Percentiles rank a stretch among this genome's conserved stretches.
phyloP scores from a whole-genome alignment of 2,329 filamentous ascomycete genomes.

The Leptographium lundbergii region DNA sequence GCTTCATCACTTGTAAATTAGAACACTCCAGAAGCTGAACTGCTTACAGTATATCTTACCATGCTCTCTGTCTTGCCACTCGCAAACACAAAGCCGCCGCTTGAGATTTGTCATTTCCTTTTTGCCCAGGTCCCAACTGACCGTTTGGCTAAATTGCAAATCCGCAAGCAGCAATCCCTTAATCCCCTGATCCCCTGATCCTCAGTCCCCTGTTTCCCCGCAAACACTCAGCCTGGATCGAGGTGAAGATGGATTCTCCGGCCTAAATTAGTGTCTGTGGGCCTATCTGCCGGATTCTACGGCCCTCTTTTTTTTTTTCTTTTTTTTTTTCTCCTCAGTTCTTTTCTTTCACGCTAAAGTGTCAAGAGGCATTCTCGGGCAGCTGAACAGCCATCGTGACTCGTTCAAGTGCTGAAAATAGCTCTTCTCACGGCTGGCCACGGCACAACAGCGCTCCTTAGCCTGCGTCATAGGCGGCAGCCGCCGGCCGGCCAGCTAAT shows the following conservation, averaged over 20 bases:
- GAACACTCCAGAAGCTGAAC: too few relatives aligned
- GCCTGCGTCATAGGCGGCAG: not conserved
- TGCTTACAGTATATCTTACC: too few relatives aligned
- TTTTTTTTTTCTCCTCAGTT: not conserved
- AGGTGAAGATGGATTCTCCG: not conserved
- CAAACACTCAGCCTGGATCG: not conserved
- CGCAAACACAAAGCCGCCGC: too few relatives aligned
- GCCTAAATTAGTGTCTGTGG: not conserved
- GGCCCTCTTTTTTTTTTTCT: not conserved
- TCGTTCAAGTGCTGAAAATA: not conserved
- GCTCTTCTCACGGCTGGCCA: not conserved
- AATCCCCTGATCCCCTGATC: not conserved
- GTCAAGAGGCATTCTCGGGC: not conserved
- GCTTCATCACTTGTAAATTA: too few relatives aligned
- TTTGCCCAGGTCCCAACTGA: not conserved
- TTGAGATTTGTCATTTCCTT: too few relatives aligned
- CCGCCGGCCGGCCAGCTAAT: not conserved
- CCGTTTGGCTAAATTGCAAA: not conserved
- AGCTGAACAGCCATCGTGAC: not conserved
- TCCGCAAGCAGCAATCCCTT: not conserved
- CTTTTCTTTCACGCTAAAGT: not conserved
- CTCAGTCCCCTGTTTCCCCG: not conserved
- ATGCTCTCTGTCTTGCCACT: too few relatives aligned
- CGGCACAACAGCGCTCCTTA: not conserved
- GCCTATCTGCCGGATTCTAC: not conserved